A percentile compares a stretch with the other conserved stretches of the same genome.
Conservation (phyloP, 768 basidiomycete species). For the Tulasnella sp. region DNA sequence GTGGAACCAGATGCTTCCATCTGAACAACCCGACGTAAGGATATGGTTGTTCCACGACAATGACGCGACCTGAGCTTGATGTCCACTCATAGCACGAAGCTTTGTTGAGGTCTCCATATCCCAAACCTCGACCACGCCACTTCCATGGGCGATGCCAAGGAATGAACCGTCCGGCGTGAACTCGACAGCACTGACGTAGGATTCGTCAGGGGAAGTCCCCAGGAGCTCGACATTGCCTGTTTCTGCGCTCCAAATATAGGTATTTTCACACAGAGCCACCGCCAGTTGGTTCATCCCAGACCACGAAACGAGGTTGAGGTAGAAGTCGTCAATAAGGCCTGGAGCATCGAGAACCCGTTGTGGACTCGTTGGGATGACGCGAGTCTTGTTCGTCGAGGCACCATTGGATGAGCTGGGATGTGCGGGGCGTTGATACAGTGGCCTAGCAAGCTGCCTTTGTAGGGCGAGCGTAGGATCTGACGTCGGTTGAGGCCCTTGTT, state of each 20-base stretch:
- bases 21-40: slow-evolving; percentile 76
- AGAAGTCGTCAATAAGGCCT: slow-evolving; percentile 78
- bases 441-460: slow-evolving; percentile 64
- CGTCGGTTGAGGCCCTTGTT: slow-evolving; percentile 66
- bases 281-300: slow-evolving; percentile 74
- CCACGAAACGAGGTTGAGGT: slow-evolving; percentile 90
- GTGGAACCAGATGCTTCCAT: slow-evolving; percentile 93
- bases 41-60: slow-evolving; percentile 83
- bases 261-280: slow-evolving; percentile 74
- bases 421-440: slow-evolving; percentile 56
- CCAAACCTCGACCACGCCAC: slow-evolving; percentile 90
- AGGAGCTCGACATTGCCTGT: slow-evolving; percentile 71
- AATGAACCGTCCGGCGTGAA: slow-evolving; percentile 73
- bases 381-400: slow-evolving; percentile 50
- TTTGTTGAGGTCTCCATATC: slow-evolving; percentile 69
- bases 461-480: slow-evolving; percentile 62
- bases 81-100: slow-evolving; percentile 83
- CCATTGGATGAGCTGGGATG: slow-evolving; percentile 52
- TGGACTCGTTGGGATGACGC: slow-evolving; percentile 75
- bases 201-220: slow-evolving; percentile 60
- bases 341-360: slow-evolving; percentile 95
- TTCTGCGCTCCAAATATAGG: slow-evolving; percentile 92
- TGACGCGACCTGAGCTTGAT: slow-evolving; percentile 69
- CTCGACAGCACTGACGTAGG: slow-evolving; percentile 63
- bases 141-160: slow-evolving; percentile 67